phyloP scores from a whole-genome alignment of 768 basidiomycete genomes.

The Tricholoma saponaceum region DNA sequence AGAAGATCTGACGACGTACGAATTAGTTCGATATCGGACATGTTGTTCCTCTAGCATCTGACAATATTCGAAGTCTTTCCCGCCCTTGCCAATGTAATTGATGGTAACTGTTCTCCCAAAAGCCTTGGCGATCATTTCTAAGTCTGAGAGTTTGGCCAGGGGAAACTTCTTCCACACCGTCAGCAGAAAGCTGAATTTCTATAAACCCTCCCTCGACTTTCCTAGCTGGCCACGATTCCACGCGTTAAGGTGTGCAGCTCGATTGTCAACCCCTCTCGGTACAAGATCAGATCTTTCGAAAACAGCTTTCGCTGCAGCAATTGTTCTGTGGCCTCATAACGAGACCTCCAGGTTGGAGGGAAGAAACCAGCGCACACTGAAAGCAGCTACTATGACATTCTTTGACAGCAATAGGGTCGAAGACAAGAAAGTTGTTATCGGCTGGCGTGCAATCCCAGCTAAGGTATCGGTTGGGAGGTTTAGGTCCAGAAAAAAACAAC shows the following conservation, averaged over 20 bases:
- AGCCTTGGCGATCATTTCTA: conserved; percentile 28
- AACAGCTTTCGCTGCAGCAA: conserved; percentile 40
- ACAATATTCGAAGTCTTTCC: conserved; percentile 28
- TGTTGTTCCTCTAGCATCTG: conserved; percentile 4
- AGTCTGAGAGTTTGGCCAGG: conserved; percentile 21
- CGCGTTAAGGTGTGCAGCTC: conserved; percentile 27
- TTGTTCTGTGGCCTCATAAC: conserved; percentile 41
- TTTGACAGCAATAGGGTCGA: conserved; percentile 14
- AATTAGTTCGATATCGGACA: not conserved
- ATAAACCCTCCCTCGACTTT: conserved; percentile 27
- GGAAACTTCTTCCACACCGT: conserved; percentile 19
- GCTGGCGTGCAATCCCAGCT: conserved; percentile 35
- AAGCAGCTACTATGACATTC: conserved; percentile 23
- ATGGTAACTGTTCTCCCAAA: conserved; percentile 33
- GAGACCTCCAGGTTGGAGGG: conserved; percentile 24
- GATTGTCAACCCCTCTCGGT: conserved; percentile 23
- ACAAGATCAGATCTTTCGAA: conserved; percentile 27
- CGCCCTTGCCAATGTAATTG: conserved; percentile 34
- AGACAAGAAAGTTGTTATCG: conserved; percentile 33
- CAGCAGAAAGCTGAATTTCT: conserved; percentile 35
- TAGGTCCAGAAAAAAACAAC: conserved; percentile 34
- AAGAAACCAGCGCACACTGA: conserved; percentile 36
- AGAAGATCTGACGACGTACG: conserved; percentile 26
- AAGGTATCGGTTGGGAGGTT: conserved; percentile 24
- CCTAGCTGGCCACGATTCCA: conserved; percentile 23